Percentiles rank a stretch among this genome's conserved stretches.
Conservation (phyloP, 2,329 filamentous ascomycete genomes). For the Fusarium lateritium region DNA sequence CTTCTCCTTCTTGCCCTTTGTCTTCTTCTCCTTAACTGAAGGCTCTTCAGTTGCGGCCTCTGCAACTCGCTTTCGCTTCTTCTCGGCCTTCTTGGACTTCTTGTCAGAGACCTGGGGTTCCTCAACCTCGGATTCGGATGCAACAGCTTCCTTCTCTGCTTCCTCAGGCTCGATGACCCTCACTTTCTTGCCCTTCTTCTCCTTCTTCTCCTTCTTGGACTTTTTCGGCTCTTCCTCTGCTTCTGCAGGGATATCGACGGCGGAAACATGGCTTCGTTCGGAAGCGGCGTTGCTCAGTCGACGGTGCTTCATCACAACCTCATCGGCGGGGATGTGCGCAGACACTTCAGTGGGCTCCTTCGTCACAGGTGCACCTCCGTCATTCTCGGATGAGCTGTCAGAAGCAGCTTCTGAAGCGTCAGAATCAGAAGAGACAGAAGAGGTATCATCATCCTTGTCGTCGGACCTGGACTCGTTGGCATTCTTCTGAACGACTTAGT, state of each 20-base stretch:
- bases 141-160: slow-evolving; percentile 43
- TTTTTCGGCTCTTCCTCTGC: slow-evolving; percentile 44
- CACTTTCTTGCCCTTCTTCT: slow-evolving; percentile 48
- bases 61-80: slow-evolving; percentile 54
- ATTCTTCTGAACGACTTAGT: slow-evolving; percentile 19
- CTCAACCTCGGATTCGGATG: slow-evolving; percentile 29
- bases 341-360: slow-evolving; percentile 43
- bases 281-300: slow-evolving; percentile 51
- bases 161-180: slow-evolving; percentile 27
- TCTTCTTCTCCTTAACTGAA: slow-evolving; percentile 46
- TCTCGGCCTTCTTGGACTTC: slow-evolving; percentile 55
- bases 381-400: slow-evolving; percentile 39
- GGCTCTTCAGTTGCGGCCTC: slow-evolving; percentile 44
- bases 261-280: slow-evolving; percentile 42
- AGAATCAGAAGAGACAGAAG: slow-evolving; percentile 39
- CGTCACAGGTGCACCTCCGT: slow-evolving; percentile 43
- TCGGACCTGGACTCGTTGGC: slow-evolving; percentile 34
- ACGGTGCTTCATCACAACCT: slow-evolving; percentile 53
- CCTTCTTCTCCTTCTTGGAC: slow-evolving; percentile 49
- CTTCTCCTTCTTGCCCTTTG: slow-evolving; percentile 37
- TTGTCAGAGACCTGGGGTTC: slow-evolving; percentile 44
- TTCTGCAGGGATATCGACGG: slow-evolving; percentile 30
- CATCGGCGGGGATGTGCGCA: slow-evolving; percentile 47
- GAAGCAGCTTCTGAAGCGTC: slow-evolving; percentile 40
- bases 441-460: slow-evolving; percentile 39